Conservation (phyloP, 2,329 filamentous ascomycete species). For the Fusarium concolor region DNA sequence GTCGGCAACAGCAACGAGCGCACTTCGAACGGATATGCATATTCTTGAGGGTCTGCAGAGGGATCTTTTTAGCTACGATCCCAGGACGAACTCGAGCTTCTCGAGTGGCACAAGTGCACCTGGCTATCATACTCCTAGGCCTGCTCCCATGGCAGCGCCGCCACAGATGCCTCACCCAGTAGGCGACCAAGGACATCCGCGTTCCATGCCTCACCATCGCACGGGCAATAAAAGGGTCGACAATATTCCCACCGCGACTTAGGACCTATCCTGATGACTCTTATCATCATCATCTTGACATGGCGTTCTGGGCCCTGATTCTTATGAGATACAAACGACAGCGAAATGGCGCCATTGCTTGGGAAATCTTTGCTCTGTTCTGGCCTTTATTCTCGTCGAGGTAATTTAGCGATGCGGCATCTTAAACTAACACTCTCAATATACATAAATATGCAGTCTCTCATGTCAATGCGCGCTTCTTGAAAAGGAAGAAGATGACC, state of each 20-base stretch:
- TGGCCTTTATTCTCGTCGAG: too few species aligned
- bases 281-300: slow-evolving; percentile 37
- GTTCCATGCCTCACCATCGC: slow-evolving; percentile 44
- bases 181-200: slow-evolving; percentile 41
- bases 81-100: slow-evolving; percentile 54
- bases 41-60: slow-evolving; percentile 72
- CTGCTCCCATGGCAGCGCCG: slow-evolving; percentile 42
- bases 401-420: too few species aligned
- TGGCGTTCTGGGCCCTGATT: slow-evolving; percentile 37
- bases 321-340: slow-evolving; percentile 18
- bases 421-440: too few species aligned
- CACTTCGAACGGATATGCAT: slow-evolving; percentile 77
- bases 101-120: slow-evolving; percentile 54
- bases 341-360: slow-evolving; percentile 24
- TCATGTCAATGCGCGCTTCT: too few species aligned
- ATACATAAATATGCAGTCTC: too few species aligned
- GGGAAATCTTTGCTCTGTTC: too few species aligned
- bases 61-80: slow-evolving; percentile 56
- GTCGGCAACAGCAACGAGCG: slow-evolving; percentile 78
- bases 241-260: background rate
- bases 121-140: slow-evolving; percentile 45
- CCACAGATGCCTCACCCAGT: slow-evolving; percentile 39
- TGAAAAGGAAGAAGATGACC: too few species aligned
- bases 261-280: slow-evolving; percentile 24
- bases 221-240: slow-evolving; percentile 28